These are phyloP conservation scores for Limonium bicolor DNA, from an alignment of 148 eudicot genomes.

Conservation along the genomic window DNA sequence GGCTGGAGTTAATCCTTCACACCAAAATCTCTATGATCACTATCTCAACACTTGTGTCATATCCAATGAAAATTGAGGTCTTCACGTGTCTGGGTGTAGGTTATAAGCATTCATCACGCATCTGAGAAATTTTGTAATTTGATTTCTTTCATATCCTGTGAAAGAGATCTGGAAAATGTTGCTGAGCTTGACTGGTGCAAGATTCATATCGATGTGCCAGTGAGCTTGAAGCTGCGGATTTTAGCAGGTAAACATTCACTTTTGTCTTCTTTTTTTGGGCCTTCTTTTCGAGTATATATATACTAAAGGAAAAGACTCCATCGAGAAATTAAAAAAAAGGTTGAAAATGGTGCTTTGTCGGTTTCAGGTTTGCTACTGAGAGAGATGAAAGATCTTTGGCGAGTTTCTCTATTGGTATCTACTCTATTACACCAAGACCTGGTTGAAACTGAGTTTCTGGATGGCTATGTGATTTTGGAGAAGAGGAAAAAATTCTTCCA, in stretches of 20 bases:
- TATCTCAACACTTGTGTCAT: neutral
- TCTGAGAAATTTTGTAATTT: constrained; percentile 41
- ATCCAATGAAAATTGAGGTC: neutral
- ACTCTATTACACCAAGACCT: constrained; percentile 28
- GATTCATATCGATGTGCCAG: constrained; percentile 45
- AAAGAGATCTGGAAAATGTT: constrained; percentile 28
- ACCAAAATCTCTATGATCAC: no score
- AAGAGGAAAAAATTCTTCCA: constrained; percentile 29
- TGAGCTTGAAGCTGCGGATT: constrained; percentile 37
- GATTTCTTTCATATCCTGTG: constrained; percentile 38
- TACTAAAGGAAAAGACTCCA: no score
- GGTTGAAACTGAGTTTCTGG: constrained; percentile 17
- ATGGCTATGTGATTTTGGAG: constrained; percentile 21
- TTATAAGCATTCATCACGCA: constrained; percentile 51
- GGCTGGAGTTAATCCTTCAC: no score
- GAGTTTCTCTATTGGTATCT: constrained; percentile 51
- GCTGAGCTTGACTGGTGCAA: constrained; percentile 32
- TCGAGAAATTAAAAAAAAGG: no score
- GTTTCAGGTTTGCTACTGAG: constrained; percentile 59
- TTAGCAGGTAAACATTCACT: constrained; percentile 32
- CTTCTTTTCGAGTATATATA: no score
- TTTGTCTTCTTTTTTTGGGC: no score
- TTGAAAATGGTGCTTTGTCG: neutral
- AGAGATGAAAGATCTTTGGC: constrained; percentile 89
- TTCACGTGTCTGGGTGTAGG: constrained; percentile 30